Conservation (phyloP, 2,329 filamentous ascomycete species). For the Cercospora canescens region DNA sequence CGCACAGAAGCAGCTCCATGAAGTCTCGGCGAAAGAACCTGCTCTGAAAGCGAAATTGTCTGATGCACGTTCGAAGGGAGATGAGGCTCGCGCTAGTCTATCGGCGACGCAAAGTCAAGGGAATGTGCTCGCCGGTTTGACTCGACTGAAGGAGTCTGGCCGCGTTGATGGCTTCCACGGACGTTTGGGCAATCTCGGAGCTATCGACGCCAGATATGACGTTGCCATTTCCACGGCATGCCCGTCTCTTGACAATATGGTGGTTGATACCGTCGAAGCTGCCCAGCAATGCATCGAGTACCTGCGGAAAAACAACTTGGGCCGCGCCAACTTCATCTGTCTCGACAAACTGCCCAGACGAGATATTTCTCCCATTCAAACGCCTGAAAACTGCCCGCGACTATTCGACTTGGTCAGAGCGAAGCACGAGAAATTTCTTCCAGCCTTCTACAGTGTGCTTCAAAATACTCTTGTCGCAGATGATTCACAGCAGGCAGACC, state of each 20-base stretch:
- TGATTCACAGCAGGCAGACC: constrained; percentile 92
- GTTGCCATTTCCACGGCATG: constrained; percentile 98
- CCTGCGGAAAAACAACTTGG: constrained; percentile 93
- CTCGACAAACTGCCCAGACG: constrained; percentile 80
- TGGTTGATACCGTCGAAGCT: constrained; percentile 92
- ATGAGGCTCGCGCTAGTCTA: constrained; percentile 89
- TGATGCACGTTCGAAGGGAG: constrained; percentile 87
- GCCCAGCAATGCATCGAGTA: constrained; percentile 99
- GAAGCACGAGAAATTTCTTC: constrained; percentile 81
- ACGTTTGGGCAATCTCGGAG: constrained; percentile 87
- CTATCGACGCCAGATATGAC: constrained; percentile 92
- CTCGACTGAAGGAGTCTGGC: constrained; percentile 93
- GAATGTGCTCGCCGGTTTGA: constrained; percentile 78
- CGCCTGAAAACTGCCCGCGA: constrained; percentile 87
- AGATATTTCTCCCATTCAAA: constrained; percentile 77
- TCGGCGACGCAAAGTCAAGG: constrained; percentile 89
- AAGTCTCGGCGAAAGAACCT: constrained; percentile 75
- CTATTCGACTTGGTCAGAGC: constrained; percentile 90
- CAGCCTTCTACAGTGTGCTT: constrained; percentile 93
- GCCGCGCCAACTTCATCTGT: constrained; percentile 94
- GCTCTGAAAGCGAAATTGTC: constrained; percentile 82
- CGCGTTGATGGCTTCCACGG: constrained; percentile 97
- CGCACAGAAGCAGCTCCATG: constrained; percentile 70
- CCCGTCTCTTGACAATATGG: constrained; percentile 87
- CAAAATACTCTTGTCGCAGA: constrained; percentile 93